Conservation (phyloP, 169 alveolate genomes). For the Plasmodium coatneyi region DNA sequence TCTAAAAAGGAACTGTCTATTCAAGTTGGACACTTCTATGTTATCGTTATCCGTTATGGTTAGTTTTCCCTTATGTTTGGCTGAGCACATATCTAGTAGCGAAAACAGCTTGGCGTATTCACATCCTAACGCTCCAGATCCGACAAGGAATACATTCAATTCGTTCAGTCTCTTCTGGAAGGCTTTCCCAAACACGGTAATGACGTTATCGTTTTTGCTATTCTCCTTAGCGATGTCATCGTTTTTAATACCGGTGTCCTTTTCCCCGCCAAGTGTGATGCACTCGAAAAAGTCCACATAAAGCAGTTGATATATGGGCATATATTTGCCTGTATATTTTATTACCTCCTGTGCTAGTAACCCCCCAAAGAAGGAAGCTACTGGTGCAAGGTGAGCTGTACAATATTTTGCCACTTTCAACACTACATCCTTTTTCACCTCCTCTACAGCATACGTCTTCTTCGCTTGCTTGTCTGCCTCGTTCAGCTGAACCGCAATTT, state of each 20-base stretch:
- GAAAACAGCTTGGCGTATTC: slow-evolving; percentile 97
- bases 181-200: slow-evolving; percentile 79
- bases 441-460: slow-evolving; percentile 86
- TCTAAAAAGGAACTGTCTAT: slow-evolving; percentile 98
- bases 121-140: slow-evolving; percentile 99
- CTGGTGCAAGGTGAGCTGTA: slow-evolving; percentile 91
- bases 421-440: slow-evolving; percentile 88
- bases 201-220: slow-evolving; percentile 79
- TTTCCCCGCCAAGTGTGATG: slow-evolving; percentile 74
- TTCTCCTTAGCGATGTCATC: slow-evolving; percentile 72
- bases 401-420: slow-evolving; percentile 87
- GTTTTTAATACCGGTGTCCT: slow-evolving; percentile 35
- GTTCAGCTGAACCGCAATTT: slow-evolving; percentile 62
- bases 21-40: slow-evolving; percentile 97
- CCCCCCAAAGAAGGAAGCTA: slow-evolving; percentile 98
- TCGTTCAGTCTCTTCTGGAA: slow-evolving; percentile 77
- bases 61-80: slow-evolving; percentile 84
- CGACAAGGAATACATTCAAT: slow-evolving; percentile 87
- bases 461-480: slow-evolving; percentile 74
- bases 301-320: slow-evolving; percentile 97
- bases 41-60: slow-evolving; percentile 98
- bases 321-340: slow-evolving; percentile 98
- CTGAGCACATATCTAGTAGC: slow-evolving; percentile 94
- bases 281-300: slow-evolving; percentile 96
- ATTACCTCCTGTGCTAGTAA: slow-evolving; percentile 96